phyloP scores from a whole-genome alignment of 768 basidiomycete genomes.

The Rhodosporidiobolus sp. region DNA sequence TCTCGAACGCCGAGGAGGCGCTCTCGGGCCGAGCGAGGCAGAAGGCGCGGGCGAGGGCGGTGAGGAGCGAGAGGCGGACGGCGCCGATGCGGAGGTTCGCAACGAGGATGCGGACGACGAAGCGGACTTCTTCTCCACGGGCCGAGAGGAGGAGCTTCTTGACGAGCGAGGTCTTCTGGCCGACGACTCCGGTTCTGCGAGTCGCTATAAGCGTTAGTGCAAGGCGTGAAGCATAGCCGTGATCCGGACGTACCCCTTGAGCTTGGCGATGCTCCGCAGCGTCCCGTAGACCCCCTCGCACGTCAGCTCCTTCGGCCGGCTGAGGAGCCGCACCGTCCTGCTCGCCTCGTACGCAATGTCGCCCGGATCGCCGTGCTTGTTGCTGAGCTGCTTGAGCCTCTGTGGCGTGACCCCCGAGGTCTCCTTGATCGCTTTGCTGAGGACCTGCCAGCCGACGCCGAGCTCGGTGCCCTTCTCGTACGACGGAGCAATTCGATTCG shows the following conservation, averaged over 20 bases:
- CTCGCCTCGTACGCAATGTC: slow-evolving; percentile 77
- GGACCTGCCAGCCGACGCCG: slow-evolving; percentile 48
- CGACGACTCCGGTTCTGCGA: slow-evolving; percentile 63
- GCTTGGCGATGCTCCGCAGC: slow-evolving; percentile 63
- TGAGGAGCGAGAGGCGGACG: slow-evolving; percentile 74
- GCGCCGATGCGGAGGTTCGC: slow-evolving; percentile 83
- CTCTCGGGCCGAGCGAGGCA: slow-evolving; percentile 53
- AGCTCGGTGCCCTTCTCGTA: slow-evolving; percentile 51
- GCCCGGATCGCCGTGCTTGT: slow-evolving; percentile 70
- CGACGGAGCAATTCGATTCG: slow-evolving; percentile 31
- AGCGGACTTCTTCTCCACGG: slow-evolving; percentile 81
- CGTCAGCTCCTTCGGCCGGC: slow-evolving; percentile 66
- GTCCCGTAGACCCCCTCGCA: slow-evolving; percentile 66
- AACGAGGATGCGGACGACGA: slow-evolving; percentile 68
- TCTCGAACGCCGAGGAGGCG: neutral
- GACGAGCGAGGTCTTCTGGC: slow-evolving; percentile 71
- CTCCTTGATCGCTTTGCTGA: slow-evolving; percentile 37
- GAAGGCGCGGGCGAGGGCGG: slow-evolving; percentile 73
- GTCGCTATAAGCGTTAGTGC: too few species aligned
- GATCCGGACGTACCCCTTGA: slow-evolving; percentile 43
- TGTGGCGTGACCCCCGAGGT: slow-evolving; percentile 42
- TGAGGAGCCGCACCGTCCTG: slow-evolving; percentile 66
- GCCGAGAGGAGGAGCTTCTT: slow-evolving; percentile 79
- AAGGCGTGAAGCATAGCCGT: neutral
- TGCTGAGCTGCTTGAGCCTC: slow-evolving; percentile 60